Conservation (phyloP, 2,329 filamentous ascomycete species). For the Xylaria sp. region DNA sequence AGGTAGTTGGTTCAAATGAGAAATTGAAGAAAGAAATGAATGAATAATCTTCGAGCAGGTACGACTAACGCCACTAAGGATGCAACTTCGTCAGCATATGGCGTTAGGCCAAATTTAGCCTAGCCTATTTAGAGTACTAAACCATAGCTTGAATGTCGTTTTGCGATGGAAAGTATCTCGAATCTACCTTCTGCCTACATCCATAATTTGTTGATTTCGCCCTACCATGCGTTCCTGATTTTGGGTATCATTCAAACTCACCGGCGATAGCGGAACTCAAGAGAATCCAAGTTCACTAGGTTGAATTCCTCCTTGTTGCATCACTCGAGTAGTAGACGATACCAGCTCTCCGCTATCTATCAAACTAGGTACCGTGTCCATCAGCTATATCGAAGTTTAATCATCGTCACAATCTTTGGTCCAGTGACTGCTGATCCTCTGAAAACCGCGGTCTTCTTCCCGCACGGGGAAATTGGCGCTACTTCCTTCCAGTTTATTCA, state of each 20-base stretch:
- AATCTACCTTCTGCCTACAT: slow-evolving; percentile 14
- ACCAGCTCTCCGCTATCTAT: not conserved
- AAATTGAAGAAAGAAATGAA: not conserved
- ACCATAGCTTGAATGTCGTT: slow-evolving; percentile 13
- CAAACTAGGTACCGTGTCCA: not conserved
- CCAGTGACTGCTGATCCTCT: not conserved
- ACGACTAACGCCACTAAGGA: not conserved
- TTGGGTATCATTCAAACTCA: not conserved
- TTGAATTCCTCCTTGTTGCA: not conserved
- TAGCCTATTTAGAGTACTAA: slow-evolving; percentile 2
- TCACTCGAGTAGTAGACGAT: not conserved
- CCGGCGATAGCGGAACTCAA: too few relatives aligned
- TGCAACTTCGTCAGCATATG: slow-evolving; percentile 2
- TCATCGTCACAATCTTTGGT: not conserved
- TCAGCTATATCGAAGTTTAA: not conserved
- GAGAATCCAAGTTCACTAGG: not conserved
- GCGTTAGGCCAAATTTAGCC: slow-evolving; percentile 1
- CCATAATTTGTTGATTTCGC: not conserved
- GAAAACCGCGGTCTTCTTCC: not conserved
- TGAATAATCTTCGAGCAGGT: not conserved
- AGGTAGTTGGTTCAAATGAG: not conserved
- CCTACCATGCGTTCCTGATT: not conserved
- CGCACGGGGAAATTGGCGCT: not conserved
- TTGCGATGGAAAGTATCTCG: slow-evolving; percentile 21
- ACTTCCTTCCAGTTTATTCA: slow-evolving; percentile 1